A percentile compares a stretch with the other conserved stretches of the same genome.
phyloP scores from a whole-genome alignment of 257 asterid genomes.

The Capsicum pubescens region DNA sequence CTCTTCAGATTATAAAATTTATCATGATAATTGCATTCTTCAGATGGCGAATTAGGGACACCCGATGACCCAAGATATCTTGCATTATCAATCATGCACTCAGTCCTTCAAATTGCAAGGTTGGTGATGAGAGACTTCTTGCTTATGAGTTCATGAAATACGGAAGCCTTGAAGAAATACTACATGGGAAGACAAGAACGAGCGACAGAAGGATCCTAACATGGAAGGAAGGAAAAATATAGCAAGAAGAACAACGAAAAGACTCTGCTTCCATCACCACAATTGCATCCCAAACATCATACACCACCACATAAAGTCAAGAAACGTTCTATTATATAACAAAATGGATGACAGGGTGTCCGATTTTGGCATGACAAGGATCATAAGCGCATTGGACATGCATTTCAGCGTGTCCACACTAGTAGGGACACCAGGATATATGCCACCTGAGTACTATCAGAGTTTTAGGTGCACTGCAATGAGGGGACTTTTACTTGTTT shows the following conservation, averaged over 20 bases:
- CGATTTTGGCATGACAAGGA: slow-evolving; percentile 94
- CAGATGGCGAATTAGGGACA: too few species aligned
- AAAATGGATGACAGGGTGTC: slow-evolving; percentile 89
- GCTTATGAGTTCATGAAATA: slow-evolving; percentile 84
- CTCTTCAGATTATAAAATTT: too few species aligned
- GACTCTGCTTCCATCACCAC: slow-evolving; percentile 92
- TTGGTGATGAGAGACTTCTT: slow-evolving; percentile 86
- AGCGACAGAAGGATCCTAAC: slow-evolving; percentile 49
- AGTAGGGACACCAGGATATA: slow-evolving; percentile 95
- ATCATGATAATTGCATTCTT: too few species aligned
- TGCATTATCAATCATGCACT: too few species aligned
- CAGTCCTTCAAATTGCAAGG: slow-evolving; percentile 47
- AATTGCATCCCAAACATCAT: slow-evolving; percentile 95
- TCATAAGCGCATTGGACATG: slow-evolving; percentile 86
- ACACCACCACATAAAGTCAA: slow-evolving; percentile 92
- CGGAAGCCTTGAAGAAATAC: slow-evolving; percentile 92
- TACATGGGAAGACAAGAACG: slow-evolving; percentile 53
- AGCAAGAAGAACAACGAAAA: slow-evolving; percentile 88
- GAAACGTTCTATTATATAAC: slow-evolving; percentile 75
- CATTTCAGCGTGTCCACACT: slow-evolving; percentile 87
- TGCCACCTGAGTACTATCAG: slow-evolving; percentile 94
- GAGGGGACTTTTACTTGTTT: slow-evolving; percentile 86
- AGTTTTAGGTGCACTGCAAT: slow-evolving; percentile 94
- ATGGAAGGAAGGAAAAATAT: slow-evolving; percentile 90
- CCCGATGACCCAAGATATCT: too few species aligned